Percentiles rank a stretch among this genome's conserved stretches.
phyloP scores from a whole-genome alignment of 2,329 filamentous ascomycete species.

The Hymenoscyphus fraxineus region DNA sequence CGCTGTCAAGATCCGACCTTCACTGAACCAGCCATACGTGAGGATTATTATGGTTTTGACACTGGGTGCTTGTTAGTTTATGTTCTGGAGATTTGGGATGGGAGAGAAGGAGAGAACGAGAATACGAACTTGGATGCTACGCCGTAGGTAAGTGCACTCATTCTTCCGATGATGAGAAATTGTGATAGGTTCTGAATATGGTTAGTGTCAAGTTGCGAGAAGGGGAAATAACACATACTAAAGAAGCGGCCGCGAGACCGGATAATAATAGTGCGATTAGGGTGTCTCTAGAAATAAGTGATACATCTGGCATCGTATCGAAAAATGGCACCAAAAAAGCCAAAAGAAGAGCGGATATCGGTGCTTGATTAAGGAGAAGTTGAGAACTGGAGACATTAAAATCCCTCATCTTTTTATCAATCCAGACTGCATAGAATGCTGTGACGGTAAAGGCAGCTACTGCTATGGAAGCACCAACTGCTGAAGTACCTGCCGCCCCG shows the following conservation, averaged over 20 bases:
- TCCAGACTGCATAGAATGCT: slow-evolving; percentile 46
- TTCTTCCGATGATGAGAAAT: slow-evolving; percentile 37
- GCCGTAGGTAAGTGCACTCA: slow-evolving; percentile 33
- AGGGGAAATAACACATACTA: slow-evolving; percentile 21
- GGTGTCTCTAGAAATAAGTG: slow-evolving; percentile 37
- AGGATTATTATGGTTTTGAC: slow-evolving; percentile 45
- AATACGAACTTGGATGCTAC: slow-evolving; percentile 32
- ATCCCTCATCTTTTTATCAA: slow-evolving; percentile 46
- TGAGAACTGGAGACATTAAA: slow-evolving; percentile 42
- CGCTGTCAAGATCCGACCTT: slow-evolving; percentile 39
- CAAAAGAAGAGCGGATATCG: slow-evolving; percentile 42
- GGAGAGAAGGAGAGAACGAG: not conserved
- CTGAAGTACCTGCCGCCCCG: slow-evolving; percentile 37
- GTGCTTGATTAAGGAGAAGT: slow-evolving; percentile 44
- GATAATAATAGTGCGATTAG: slow-evolving; percentile 40
- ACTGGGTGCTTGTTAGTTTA: slow-evolving; percentile 30
- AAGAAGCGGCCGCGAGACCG: slow-evolving; percentile 41
- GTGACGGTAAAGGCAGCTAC: slow-evolving; percentile 42
- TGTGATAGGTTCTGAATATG: slow-evolving; percentile 37
- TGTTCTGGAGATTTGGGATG: not conserved
- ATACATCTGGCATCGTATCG: slow-evolving; percentile 35
- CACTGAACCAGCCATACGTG: slow-evolving; percentile 44
- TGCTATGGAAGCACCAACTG: slow-evolving; percentile 42
- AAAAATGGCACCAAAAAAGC: slow-evolving; percentile 42
- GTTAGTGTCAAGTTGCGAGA: not conserved